These are phyloP conservation scores for Symbiodinium pilosum DNA, from an alignment of 73 alveolate species.

Conservation along the genomic window DNA sequence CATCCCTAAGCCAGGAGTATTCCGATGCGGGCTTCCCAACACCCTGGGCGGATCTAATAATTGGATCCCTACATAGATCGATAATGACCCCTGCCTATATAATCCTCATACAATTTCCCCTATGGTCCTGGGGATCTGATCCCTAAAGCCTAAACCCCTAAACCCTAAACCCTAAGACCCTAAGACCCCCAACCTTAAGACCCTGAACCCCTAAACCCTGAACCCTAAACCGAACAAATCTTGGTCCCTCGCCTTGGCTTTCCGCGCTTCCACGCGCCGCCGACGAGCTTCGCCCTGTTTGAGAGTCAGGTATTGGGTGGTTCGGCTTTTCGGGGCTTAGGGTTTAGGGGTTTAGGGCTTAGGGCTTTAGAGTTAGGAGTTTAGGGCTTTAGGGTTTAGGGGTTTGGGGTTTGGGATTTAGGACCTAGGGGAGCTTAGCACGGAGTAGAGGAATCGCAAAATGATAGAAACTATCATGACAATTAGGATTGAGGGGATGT, in stretches of 20 bases:
- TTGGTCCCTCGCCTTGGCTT: slow-evolving; percentile 20
- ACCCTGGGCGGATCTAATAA: too few relatives aligned
- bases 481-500: too few relatives aligned
- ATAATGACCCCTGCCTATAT: background rate
- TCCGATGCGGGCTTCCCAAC: background rate
- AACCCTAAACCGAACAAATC: background rate
- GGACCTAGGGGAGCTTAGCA: background rate
- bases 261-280: slow-evolving; percentile 61
- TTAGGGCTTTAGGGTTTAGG: background rate
- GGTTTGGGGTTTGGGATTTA: background rate
- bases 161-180: background rate
- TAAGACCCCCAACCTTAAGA: background rate
- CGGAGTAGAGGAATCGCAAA: too few relatives aligned
- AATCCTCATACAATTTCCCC: background rate
- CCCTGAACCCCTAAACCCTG: background rate
- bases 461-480: too few relatives aligned
- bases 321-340: background rate
- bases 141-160: background rate
- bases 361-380: background rate
- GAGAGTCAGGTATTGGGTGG: background rate
- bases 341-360: background rate
- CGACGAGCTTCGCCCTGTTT: slow-evolving; percentile 76
- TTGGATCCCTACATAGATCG: too few relatives aligned
- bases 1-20: background rate
- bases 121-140: too few relatives aligned